phyloP scores from a whole-genome alignment of 2,329 filamentous ascomycete genomes.

The Coniochaeta sp. region DNA sequence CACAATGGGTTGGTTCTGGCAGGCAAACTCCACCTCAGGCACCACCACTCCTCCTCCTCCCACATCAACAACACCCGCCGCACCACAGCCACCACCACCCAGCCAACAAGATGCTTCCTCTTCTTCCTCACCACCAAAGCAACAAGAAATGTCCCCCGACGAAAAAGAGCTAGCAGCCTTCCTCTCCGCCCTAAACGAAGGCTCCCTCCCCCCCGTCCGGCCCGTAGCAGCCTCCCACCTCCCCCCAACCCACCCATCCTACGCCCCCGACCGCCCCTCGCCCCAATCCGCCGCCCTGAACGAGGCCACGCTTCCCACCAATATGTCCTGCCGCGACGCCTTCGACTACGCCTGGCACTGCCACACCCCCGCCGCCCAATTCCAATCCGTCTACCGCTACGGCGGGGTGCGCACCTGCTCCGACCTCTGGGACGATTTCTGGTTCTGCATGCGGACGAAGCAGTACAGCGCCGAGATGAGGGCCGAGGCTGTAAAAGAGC shows the following conservation, averaged over 20 bases:
- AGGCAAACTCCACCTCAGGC: constrained; percentile 18
- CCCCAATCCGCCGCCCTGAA: constrained; percentile 40
- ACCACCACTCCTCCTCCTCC: constrained; percentile 2
- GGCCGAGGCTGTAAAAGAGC: constrained; percentile 55
- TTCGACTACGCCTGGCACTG: constrained; percentile 96
- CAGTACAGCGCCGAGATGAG: constrained; percentile 52
- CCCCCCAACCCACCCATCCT: constrained; percentile 13
- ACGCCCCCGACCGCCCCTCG: constrained; percentile 18
- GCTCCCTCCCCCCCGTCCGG: constrained; percentile 17
- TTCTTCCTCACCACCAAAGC: constrained; percentile 1
- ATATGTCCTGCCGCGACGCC: constrained; percentile 81
- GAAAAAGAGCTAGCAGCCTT: constrained; percentile 51
- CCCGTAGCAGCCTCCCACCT: constrained; percentile 10
- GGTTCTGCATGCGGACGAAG: constrained; percentile 91
- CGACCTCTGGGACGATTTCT: constrained; percentile 88
- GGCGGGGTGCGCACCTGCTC: constrained; percentile 70
- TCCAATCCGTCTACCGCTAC: constrained; percentile 84
- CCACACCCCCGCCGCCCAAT: constrained; percentile 84
- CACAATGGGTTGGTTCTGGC: constrained; percentile 59
- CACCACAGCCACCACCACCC: not conserved
- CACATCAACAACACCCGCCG: too few relatives aligned
- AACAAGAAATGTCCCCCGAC: constrained; percentile 14
- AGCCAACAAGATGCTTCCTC: not conserved
- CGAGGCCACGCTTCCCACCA: constrained; percentile 67
- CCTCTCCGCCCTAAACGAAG: constrained; percentile 36